Evolutionary conservation across 2,329 filamentous ascomycete species (phyloP).

Genomic region (Fusarium nurragi): DNA sequence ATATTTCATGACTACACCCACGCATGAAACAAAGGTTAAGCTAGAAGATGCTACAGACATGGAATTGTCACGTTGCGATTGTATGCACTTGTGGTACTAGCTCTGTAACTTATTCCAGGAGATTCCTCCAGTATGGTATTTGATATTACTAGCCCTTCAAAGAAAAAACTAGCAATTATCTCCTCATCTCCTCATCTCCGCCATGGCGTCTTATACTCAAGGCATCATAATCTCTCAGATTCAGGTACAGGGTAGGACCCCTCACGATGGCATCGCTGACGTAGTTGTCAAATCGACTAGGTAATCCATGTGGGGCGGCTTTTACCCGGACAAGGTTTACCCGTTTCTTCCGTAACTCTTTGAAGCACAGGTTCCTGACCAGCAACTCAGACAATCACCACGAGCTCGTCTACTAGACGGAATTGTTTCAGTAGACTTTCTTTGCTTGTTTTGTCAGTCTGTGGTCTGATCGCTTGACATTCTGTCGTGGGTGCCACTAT

Average conservation of each 20-base stretch:
- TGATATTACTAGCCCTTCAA: background rate
- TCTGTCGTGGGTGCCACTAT: slow-evolving; percentile 33
- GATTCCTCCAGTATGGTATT: background rate
- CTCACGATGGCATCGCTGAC: slow-evolving; percentile 33
- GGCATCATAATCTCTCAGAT: background rate
- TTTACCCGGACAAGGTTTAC: slow-evolving; percentile 27
- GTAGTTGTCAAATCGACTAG: slow-evolving; percentile 11
- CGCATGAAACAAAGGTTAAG: background rate
- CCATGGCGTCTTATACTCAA: background rate
- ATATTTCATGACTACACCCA: background rate
- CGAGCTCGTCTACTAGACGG: background rate
- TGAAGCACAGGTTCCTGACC: slow-evolving; percentile 8
- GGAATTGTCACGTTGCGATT: background rate
- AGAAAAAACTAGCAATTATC: background rate
- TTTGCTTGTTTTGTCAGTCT: background rate
- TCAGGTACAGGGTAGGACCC: slow-evolving; percentile 26
- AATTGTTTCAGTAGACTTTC: background rate
- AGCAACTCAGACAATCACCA: slow-evolving; percentile 16
- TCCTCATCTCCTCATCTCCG: background rate
- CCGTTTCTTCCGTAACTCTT: slow-evolving; percentile 22
- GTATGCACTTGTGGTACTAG: background rate
- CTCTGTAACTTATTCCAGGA: background rate
- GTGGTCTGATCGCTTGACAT: slow-evolving; percentile 3
- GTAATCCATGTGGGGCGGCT: slow-evolving; percentile 22
- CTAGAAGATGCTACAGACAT: background rate